Conservation (phyloP, 2,329 filamentous ascomycete species). For the Colletotrichum horii region DNA sequence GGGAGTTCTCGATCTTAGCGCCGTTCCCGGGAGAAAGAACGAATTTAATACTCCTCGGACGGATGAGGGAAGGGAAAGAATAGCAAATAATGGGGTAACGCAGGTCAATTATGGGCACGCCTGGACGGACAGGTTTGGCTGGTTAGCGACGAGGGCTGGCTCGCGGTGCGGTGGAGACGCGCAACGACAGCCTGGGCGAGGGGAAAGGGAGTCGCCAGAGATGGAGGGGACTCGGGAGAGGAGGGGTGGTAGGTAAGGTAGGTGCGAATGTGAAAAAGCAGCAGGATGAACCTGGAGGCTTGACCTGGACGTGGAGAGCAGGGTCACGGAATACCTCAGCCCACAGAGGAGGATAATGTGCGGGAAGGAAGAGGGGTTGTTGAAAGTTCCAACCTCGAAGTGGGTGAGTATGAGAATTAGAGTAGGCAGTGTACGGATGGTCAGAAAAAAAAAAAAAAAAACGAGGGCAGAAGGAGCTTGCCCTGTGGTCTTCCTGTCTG, state of each 20-base stretch:
- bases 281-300: no score
- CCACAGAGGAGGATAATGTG: no score
- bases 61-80: constrained; percentile 16
- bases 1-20: constrained; percentile 24
- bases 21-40: constrained; percentile 23
- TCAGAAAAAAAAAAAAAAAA: background rate
- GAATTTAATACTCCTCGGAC: constrained; percentile 23
- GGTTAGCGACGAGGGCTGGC: constrained; percentile 19
- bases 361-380: no score
- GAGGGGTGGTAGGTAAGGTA: background rate
- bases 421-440: no score
- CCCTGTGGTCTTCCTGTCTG: background rate
- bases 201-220: background rate
- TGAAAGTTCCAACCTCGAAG: no score
- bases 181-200: background rate
- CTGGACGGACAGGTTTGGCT: background rate
- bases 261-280: no score
- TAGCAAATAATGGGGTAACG: constrained; percentile 15
- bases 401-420: no score
- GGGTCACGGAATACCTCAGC: no score
- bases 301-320: no score
- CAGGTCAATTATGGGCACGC: constrained; percentile 14
- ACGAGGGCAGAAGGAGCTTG: background rate
- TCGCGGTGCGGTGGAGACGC: constrained; percentile 18
- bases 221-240: background rate